These are phyloP conservation scores for Botrytis elliptica DNA, from an alignment of 2,329 filamentous ascomycete genomes.

Conservation along the genomic window DNA sequence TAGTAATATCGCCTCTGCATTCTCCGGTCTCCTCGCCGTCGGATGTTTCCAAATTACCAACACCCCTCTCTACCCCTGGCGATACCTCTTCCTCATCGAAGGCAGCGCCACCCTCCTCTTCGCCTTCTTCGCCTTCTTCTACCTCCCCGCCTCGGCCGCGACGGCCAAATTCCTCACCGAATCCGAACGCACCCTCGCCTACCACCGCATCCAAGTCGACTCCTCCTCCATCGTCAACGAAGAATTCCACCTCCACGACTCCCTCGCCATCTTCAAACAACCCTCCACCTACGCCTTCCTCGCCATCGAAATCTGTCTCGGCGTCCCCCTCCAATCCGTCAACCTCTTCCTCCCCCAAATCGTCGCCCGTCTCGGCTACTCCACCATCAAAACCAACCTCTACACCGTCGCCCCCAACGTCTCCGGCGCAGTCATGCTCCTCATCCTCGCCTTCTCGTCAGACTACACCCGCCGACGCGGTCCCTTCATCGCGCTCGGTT, in stretches of 20 bases:
- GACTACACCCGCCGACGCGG: constrained; percentile 50
- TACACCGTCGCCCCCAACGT: constrained; percentile 81
- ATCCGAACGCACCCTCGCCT: constrained; percentile 39
- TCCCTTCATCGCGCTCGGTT: constrained; percentile 72
- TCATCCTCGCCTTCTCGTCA: constrained; percentile 69
- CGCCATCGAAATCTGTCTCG: constrained; percentile 57
- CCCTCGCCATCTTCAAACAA: constrained; percentile 50
- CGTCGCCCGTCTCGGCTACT: constrained; percentile 49
- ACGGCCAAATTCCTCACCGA: constrained; percentile 37
- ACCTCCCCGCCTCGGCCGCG: constrained; percentile 40
- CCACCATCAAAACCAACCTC: constrained; percentile 64
- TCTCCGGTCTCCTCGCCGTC: constrained; percentile 44
- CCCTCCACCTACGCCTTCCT: constrained; percentile 48
- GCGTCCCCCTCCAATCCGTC: constrained; percentile 57
- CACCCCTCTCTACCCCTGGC: constrained; percentile 49
- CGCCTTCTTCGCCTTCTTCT: constrained; percentile 40
- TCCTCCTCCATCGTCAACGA: constrained; percentile 62
- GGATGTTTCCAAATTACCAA: constrained; percentile 53
- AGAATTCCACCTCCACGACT: constrained; percentile 51
- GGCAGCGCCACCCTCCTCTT: constrained; percentile 32
- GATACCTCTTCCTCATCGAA: constrained; percentile 53
- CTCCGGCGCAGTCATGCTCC: constrained; percentile 67
- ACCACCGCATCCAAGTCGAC: constrained; percentile 48
- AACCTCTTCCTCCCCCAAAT: constrained; percentile 56
- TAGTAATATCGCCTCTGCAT: constrained; percentile 43